phyloP scores from a whole-genome alignment of 2,329 filamentous ascomycete species.

The Pseudogymnoascus sp. region DNA sequence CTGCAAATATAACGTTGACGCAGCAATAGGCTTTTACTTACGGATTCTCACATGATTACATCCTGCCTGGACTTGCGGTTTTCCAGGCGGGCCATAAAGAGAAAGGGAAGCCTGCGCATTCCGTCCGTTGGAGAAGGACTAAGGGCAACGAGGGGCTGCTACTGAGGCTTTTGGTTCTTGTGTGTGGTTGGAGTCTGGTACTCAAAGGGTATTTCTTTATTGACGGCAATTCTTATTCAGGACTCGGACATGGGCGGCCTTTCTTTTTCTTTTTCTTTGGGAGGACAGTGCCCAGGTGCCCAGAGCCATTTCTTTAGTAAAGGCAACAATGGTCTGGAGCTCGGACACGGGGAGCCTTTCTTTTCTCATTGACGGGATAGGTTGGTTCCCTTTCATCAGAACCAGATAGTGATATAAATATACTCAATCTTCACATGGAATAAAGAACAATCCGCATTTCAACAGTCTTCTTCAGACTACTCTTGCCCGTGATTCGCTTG shows the following conservation, averaged over 20 bases:
- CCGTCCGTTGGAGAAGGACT: not conserved
- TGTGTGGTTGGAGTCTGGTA: not conserved
- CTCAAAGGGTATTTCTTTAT: not conserved
- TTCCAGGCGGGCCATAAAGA: not conserved
- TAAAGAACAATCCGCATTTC: not conserved
- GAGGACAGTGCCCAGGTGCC: not conserved
- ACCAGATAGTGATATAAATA: not conserved
- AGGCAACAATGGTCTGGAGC: not conserved
- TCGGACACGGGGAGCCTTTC: not conserved
- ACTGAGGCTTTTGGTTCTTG: not conserved
- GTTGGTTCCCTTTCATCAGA: not conserved
- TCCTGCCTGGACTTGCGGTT: not conserved
- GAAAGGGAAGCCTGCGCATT: not conserved
- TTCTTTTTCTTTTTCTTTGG: not conserved
- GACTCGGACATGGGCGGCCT: not conserved
- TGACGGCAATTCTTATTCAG: not conserved
- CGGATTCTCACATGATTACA: not conserved
- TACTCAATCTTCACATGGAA: not conserved
- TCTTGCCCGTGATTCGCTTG: not conserved
- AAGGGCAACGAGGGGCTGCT: not conserved
- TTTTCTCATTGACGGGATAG: not conserved
- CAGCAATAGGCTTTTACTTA: not conserved
- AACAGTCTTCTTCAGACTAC: not conserved
- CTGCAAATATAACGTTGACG: not conserved
- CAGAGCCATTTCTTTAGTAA: not conserved